These are phyloP conservation scores for Leucocoprinus birnbaumii DNA, from an alignment of 768 basidiomycete genomes.

Conservation along the genomic window DNA sequence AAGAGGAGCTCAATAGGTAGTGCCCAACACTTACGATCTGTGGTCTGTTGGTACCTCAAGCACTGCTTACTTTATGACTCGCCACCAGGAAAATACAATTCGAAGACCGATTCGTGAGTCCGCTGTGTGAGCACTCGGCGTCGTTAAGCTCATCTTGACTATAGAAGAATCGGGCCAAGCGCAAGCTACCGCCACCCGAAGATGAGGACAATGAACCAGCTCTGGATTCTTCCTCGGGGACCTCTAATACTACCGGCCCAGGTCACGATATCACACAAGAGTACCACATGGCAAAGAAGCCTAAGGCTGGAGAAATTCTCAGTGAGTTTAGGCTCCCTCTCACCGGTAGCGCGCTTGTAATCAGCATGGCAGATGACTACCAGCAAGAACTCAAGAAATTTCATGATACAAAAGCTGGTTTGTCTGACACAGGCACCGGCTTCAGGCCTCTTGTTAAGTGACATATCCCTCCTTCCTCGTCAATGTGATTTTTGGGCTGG, in stretches of 20 bases:
- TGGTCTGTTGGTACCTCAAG: too few relatives aligned
- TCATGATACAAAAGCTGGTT: conserved; percentile 14
- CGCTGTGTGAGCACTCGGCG: not conserved
- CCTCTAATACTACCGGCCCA: conserved; percentile 11
- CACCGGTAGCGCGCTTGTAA: not conserved
- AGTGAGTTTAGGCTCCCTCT: conserved; percentile 6
- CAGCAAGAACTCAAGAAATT: conserved; percentile 22
- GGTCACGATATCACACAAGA: conserved; percentile 6
- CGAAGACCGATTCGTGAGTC: conserved; percentile 58
- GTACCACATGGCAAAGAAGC: conserved; percentile 4
- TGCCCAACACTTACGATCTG: not conserved
- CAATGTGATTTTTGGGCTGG: not conserved
- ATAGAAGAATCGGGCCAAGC: conserved; percentile 61
- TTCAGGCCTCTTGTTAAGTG: conserved; percentile 28
- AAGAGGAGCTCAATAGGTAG: conserved; percentile 51
- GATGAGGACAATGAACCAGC: not conserved
- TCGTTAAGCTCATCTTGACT: not conserved
- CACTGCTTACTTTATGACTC: not conserved
- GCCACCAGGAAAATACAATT: conserved; percentile 54
- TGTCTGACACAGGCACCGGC: conserved; percentile 26
- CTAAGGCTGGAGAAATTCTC: not conserved
- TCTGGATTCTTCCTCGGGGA: conserved; percentile 13
- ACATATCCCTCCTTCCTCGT: not conserved
- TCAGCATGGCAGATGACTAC: conserved; percentile 19
- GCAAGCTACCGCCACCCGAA: conserved; percentile 36